These are phyloP conservation scores for Beverwykella pulmonaria DNA, from an alignment of 495 filamentous ascomycete genomes.

Conservation along the genomic window DNA sequence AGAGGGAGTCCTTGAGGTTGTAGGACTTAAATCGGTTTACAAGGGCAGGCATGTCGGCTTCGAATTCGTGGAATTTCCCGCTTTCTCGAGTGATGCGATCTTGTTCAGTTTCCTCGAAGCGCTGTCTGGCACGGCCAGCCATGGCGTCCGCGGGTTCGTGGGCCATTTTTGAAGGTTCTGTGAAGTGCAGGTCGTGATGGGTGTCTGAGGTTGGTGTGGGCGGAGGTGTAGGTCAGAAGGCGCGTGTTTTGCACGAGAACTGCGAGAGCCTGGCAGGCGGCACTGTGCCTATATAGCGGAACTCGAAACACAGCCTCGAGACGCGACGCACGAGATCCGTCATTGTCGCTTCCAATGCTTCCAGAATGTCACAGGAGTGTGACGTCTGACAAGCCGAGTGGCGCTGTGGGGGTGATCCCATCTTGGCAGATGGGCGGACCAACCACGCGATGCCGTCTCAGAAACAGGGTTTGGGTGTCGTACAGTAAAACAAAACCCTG, in stretches of 20 bases:
- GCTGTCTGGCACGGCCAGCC: slow-evolving; percentile 28
- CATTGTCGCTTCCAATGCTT: background rate
- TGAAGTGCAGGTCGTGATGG: slow-evolving; percentile 11
- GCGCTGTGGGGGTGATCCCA: background rate
- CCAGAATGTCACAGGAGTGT: background rate
- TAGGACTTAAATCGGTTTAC: slow-evolving; percentile 26
- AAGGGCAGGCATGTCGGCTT: slow-evolving; percentile 34
- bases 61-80: slow-evolving; percentile 35
- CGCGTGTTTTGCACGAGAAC: slow-evolving; percentile 29
- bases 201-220: slow-evolving; percentile 28
- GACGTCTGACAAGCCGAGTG: slow-evolving; percentile 2
- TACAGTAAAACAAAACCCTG: too few relatives aligned
- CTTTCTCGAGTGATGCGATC: slow-evolving; percentile 24
- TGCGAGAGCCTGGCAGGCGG: background rate
- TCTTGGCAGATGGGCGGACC: background rate
- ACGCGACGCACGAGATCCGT: background rate
- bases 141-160: slow-evolving; percentile 10
- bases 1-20: slow-evolving; percentile 42
- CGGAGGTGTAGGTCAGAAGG: slow-evolving; percentile 32
- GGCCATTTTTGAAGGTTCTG: slow-evolving; percentile 23
- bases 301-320: slow-evolving; percentile 2
- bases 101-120: slow-evolving; percentile 29
- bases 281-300: background rate
- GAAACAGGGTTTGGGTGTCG: background rate
- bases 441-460: background rate